phyloP scores from a whole-genome alignment of 179 eudicot species.

The Drosera spatulata region DNA sequence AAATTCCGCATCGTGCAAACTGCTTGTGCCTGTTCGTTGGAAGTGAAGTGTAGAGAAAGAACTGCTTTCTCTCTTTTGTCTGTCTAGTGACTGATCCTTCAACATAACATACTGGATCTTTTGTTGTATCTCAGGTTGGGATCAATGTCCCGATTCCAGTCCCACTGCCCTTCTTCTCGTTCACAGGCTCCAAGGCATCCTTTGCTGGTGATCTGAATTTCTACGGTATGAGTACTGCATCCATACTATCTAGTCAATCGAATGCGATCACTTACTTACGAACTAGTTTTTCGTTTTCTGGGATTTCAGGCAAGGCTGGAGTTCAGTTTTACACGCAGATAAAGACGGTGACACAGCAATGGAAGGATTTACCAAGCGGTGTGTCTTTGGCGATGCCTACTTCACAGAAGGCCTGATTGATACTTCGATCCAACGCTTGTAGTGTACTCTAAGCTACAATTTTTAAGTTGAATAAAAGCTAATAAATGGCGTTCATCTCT shows the following conservation, averaged over 20 bases:
- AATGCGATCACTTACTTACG: no score
- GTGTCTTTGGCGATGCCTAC: constrained; percentile 47
- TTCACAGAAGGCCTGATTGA: constrained; percentile 25
- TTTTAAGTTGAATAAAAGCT: no score
- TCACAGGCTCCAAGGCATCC: constrained; percentile 90
- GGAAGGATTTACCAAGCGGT: constrained; percentile 62
- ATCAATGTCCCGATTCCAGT: constrained; percentile 94
- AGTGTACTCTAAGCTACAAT: no score
- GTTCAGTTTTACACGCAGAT: constrained; percentile 71
- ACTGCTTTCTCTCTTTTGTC: neutral
- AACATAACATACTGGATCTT: neutral
- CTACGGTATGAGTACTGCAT: constrained; percentile 41
- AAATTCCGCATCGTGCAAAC: no score
- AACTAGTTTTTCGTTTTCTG: neutral
- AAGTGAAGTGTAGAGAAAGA: neutral
- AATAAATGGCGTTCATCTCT: no score
- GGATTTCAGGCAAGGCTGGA: constrained; percentile 62
- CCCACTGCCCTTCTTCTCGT: constrained; percentile 94
- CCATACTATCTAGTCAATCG: no score
- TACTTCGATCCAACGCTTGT: neutral
- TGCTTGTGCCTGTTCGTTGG: neutral
- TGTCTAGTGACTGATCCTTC: neutral
- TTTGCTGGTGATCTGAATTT: constrained; percentile 88
- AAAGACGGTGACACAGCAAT: constrained; percentile 84
- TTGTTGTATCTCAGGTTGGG: constrained; percentile 47